Base-by-base conservation (phyloP, 345 rosid genomes). In the Eucalyptus brandiana region DNA sequence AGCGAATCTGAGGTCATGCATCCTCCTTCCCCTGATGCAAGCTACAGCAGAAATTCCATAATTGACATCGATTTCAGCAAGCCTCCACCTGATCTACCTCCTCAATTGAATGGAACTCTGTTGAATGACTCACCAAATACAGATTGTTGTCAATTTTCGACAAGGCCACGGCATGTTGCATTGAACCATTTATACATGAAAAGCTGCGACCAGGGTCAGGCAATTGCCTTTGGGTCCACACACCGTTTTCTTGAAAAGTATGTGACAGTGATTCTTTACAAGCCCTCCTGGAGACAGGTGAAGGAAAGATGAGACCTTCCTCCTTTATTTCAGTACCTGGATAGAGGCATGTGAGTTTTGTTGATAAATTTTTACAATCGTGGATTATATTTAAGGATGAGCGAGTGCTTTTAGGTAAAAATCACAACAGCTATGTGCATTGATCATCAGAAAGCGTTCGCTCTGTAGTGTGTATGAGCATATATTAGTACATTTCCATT, bases 71-170 rank as follows among this genome's bases (percentile, higher is more conserved):
- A 95, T 90, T 93, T 94, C 48, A 89, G 93, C 60, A 94, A 94
- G 92, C 91, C 87, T 44, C 97, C 96, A 6, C 97, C 96, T 13
- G 94, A 92, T 8, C 90, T 95, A 49, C 97, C 97, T 86, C 94
- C 96, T 65, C 94, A 94, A 45, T 92, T 95, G 89, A 90, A 87
- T 60, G 85, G 47, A 48, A 91, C 92, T 32, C 65, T 89, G 87
- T 37, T 94, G 87, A 88, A 91, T 47, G 89, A 91, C 21, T 87
- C 51, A 58, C 47, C 92, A 50, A 49, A 88, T 9, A 69, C 4
- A 10, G 90, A 50, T 42, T 49, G 87, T n/a, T 87, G 72, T 9
- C 90, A 58, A 86, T 86, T 91, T 37, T 87, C 83, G 53, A 89
- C 88, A 88, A 93, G 89, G 92, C 95, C 96, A 53, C 89, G 80